phyloP scores from a whole-genome alignment of 495 filamentous ascomycete species.

The Achaetomiella virescens region DNA sequence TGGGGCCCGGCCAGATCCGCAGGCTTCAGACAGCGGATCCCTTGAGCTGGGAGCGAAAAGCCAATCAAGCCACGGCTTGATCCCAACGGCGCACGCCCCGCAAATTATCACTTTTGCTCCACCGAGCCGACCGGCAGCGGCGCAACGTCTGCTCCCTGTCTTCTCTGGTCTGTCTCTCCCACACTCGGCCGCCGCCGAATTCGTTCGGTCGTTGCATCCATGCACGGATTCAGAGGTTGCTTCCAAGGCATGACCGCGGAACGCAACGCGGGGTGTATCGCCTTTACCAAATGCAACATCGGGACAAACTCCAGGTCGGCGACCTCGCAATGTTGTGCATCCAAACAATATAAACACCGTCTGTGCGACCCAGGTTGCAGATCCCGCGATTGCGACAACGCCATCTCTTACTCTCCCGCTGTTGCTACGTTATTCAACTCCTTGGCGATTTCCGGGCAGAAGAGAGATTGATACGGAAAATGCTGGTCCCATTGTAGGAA shows the following conservation, averaged over 20 bases:
- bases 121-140: not conserved
- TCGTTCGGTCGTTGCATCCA: too few species aligned
- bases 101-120: not conserved
- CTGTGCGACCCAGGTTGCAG: conserved; percentile 9
- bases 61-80: too few species aligned
- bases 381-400: conserved; percentile 3
- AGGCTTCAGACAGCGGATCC: not conserved
- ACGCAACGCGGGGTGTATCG: conserved; percentile 1
- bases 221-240: not conserved
- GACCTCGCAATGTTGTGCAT: conserved; percentile 6
- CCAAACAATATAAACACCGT: not conserved
- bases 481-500: too few species aligned
- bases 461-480: too few species aligned
- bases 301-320: conserved; percentile 11
- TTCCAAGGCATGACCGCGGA: not conserved
- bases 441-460: conserved; percentile 2
- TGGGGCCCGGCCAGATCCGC: not conserved
- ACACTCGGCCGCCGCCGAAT: too few species aligned
- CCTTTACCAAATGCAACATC: conserved; percentile 6
- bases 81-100: not conserved
- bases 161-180: too few species aligned
- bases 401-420: too few species aligned
- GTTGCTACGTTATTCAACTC: not conserved
- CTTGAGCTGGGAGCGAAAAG: not conserved
- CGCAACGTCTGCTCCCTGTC: not conserved